Evolutionary conservation across 108 stramenopile genomes (phyloP).

Genomic region (Cyclotella kingstonii): DNA sequence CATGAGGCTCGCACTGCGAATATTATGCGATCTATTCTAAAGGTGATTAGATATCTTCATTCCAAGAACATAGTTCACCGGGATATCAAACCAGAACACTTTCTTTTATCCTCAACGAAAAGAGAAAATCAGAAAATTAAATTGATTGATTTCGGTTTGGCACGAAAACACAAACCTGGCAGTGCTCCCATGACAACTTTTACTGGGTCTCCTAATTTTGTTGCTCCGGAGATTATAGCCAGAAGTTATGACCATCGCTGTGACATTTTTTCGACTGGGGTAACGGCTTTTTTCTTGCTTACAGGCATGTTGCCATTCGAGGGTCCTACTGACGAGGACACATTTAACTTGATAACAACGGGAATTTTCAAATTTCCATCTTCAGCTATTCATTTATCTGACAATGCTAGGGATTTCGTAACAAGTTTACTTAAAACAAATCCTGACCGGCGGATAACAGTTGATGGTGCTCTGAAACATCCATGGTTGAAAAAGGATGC

Average conservation of each 20-base stretch:
- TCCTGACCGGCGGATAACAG: slow-evolving; percentile 74
- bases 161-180: slow-evolving; percentile 27
- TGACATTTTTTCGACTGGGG: slow-evolving; percentile 36
- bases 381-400: slow-evolving; percentile 49
- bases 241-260: slow-evolving; percentile 36
- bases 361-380: slow-evolving; percentile 35
- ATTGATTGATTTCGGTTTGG: slow-evolving; percentile 40
- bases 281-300: slow-evolving; percentile 38
- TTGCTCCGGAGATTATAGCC: slow-evolving; percentile 43
- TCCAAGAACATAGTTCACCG: slow-evolving; percentile 26
- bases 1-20: slow-evolving; percentile 27
- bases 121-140: slow-evolving; percentile 35
- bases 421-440: slow-evolving; percentile 61
- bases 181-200: slow-evolving; percentile 39
- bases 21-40: slow-evolving; percentile 27
- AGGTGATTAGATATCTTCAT: slow-evolving; percentile 36
- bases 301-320: slow-evolving; percentile 44
- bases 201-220: slow-evolving; percentile 38
- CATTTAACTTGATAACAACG: slow-evolving; percentile 26
- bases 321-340: slow-evolving; percentile 33
- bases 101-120: slow-evolving; percentile 24
- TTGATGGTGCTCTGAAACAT: slow-evolving; percentile 71
- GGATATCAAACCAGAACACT: slow-evolving; percentile 41
- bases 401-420: slow-evolving; percentile 87
- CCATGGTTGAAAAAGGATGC: slow-evolving; percentile 67